Evolutionary conservation across 176 grass and related monocot species (phyloP).

Genomic region (Alopecurus myosuroides): DNA sequence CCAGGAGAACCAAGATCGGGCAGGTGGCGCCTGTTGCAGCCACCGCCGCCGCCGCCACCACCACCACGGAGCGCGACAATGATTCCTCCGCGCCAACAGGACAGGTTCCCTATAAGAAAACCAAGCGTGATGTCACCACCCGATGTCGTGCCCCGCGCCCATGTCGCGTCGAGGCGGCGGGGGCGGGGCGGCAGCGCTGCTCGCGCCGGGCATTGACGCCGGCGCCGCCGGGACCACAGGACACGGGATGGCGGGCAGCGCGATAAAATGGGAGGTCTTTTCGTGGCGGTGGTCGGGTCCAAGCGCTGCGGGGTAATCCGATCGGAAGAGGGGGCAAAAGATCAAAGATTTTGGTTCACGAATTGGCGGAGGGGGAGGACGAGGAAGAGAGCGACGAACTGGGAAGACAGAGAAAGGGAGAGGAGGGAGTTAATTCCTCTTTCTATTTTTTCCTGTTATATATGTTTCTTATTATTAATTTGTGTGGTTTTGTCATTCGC

Average conservation of each 20-base stretch:
- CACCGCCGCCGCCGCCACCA: not conserved
- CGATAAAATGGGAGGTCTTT: not conserved
- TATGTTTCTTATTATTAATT: not conserved
- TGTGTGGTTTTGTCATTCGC: not conserved
- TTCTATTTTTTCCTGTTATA: not conserved
- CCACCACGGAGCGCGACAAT: not conserved
- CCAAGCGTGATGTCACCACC: not conserved
- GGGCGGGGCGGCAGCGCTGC: constrained; percentile 24
- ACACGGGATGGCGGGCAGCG: not conserved
- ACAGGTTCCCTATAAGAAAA: not conserved
- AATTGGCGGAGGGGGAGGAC: constrained; percentile 14
- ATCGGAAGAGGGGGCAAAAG: not conserved
- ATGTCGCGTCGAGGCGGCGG: constrained; percentile 18
- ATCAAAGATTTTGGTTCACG: not conserved
- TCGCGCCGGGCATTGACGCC: constrained; percentile 15
- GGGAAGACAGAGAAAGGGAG: constrained; percentile 1
- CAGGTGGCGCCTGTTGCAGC: not conserved
- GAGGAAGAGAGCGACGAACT: not conserved
- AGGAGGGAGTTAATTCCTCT: constrained; percentile 10
- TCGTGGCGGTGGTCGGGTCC: not conserved
- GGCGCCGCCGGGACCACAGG: not conserved
- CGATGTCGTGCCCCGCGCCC: constrained; percentile 16
- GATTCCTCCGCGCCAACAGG: not conserved
- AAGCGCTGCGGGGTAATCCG: not conserved
- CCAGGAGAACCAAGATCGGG: constrained; percentile 1